These are phyloP conservation scores for Boeremia lycopersici DNA, from an alignment of 2,329 filamentous ascomycete genomes.

Conservation along the genomic window DNA sequence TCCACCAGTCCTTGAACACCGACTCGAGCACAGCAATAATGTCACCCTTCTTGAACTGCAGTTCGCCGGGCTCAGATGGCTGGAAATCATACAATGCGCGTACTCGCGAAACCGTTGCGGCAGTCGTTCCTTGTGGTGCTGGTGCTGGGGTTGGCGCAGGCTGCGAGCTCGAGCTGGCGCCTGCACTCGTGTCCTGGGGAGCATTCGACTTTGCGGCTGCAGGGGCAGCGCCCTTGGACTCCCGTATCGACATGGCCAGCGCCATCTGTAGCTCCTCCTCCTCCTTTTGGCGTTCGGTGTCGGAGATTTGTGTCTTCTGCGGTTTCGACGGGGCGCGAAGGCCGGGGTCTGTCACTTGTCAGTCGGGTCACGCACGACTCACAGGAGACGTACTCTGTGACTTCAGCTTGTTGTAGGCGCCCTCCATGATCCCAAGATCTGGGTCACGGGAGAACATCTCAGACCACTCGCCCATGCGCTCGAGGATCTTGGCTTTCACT, in stretches of 20 bases:
- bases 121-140: conserved; percentile 83
- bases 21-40: conserved; percentile 97
- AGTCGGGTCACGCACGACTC: not conserved
- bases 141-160: conserved; percentile 58
- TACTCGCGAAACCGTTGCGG: conserved; percentile 93
- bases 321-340: conserved; percentile 91
- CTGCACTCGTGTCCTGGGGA: conserved; percentile 40
- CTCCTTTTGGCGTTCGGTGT: conserved; percentile 88
- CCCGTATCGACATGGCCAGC: conserved; percentile 87
- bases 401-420: conserved; percentile 89
- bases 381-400: conserved; percentile 57
- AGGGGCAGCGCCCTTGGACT: conserved; percentile 64
- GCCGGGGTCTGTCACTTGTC: conserved; percentile 73
- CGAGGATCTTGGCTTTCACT: conserved; percentile 95
- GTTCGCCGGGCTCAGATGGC: conserved; percentile 89
- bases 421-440: conserved; percentile 96
- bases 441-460: conserved; percentile 91
- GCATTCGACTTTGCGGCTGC: conserved; percentile 50
- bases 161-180: conserved; percentile 23
- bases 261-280: conserved; percentile 98
- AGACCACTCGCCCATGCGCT: conserved; percentile 95
- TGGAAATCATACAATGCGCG: conserved; percentile 93
- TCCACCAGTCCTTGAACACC: conserved; percentile 99
- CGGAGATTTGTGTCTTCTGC: conserved; percentile 88
- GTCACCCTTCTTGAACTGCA: conserved; percentile 96